A percentile compares a stretch with the other conserved stretches of the same genome.
Evolutionary conservation across 805 yeast species (phyloP).

Genomic region (Priceomyces medius): DNA sequence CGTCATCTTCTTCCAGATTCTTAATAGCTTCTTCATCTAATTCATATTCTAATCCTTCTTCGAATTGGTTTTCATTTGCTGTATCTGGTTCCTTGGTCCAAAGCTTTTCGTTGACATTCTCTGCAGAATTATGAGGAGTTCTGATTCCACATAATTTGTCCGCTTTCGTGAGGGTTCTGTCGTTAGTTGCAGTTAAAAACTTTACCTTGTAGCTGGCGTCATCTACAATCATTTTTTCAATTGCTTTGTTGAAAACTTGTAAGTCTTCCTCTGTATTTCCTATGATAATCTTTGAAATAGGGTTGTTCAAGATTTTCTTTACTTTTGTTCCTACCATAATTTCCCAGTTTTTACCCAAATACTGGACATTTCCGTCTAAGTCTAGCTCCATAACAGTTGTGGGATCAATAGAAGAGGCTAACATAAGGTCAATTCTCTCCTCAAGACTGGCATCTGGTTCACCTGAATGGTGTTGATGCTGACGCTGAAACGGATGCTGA

Average conservation of each 20-base stretch:
- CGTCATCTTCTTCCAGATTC: constrained; percentile 8
- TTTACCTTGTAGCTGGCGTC: constrained; percentile 77
- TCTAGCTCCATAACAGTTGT: constrained; percentile 83
- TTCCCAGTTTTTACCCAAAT: constrained; percentile 77
- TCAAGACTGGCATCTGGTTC: constrained; percentile 17
- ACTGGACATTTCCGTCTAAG: constrained; percentile 73
- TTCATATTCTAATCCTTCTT: constrained; percentile 2
- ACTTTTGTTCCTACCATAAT: constrained; percentile 67
- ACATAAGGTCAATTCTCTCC: constrained; percentile 52
- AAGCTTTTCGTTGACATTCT: neutral
- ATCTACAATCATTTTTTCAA: constrained; percentile 65
- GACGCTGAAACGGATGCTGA: neutral
- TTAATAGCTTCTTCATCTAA: constrained; percentile 8
- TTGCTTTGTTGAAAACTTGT: constrained; percentile 66
- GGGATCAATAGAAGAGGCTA: constrained; percentile 68
- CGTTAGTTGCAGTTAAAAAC: constrained; percentile 56
- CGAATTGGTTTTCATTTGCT: neutral
- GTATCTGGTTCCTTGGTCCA: neutral
- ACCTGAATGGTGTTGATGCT: neutral
- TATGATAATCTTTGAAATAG: constrained; percentile 61
- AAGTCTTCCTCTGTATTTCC: constrained; percentile 64
- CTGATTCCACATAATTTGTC: constrained; percentile 13
- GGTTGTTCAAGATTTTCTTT: constrained; percentile 51
- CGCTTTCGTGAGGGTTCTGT: constrained; percentile 4
- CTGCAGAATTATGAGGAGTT: constrained; percentile 26